phyloP scores from a whole-genome alignment of 805 yeast species.

The Teunomyces stri region DNA sequence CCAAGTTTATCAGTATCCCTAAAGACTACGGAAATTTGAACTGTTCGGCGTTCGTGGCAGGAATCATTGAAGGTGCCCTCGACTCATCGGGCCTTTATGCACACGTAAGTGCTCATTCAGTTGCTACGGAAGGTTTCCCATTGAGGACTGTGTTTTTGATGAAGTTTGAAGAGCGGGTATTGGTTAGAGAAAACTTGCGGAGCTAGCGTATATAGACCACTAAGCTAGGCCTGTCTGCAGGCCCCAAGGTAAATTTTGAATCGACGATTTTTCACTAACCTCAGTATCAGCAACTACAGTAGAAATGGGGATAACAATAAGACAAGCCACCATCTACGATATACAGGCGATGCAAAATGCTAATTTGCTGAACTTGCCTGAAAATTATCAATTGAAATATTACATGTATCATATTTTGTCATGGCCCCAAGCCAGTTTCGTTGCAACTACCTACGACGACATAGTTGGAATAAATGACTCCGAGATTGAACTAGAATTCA shows the following conservation, averaged over 20 bases:
- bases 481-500: slow-evolving; percentile 16
- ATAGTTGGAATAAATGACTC: slow-evolving; percentile 26
- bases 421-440: slow-evolving; percentile 98
- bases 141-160: slow-evolving; percentile 72
- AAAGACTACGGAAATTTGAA: slow-evolving; percentile 73
- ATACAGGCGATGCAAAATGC: slow-evolving; percentile 96
- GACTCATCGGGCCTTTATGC: slow-evolving; percentile 74
- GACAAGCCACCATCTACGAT: slow-evolving; percentile 84
- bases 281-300: background rate
- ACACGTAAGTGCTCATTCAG: slow-evolving; percentile 78
- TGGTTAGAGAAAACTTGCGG: slow-evolving; percentile 52
- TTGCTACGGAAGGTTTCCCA: slow-evolving; percentile 57
- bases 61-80: slow-evolving; percentile 78
- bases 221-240: background rate
- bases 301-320: slow-evolving; percentile 76
- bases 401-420: slow-evolving; percentile 90
- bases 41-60: slow-evolving; percentile 82
- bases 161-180: slow-evolving; percentile 60
- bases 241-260: background rate
- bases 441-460: slow-evolving; percentile 75
- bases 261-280: slow-evolving; percentile 1
- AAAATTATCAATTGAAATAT: slow-evolving; percentile 87
- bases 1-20: slow-evolving; percentile 75
- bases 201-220: slow-evolving; percentile 14
- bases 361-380: slow-evolving; percentile 87